Evolutionary conservation across 371 early-diverging fungal genomes (phyloP).

Genomic region (Coemansia sp.): DNA sequence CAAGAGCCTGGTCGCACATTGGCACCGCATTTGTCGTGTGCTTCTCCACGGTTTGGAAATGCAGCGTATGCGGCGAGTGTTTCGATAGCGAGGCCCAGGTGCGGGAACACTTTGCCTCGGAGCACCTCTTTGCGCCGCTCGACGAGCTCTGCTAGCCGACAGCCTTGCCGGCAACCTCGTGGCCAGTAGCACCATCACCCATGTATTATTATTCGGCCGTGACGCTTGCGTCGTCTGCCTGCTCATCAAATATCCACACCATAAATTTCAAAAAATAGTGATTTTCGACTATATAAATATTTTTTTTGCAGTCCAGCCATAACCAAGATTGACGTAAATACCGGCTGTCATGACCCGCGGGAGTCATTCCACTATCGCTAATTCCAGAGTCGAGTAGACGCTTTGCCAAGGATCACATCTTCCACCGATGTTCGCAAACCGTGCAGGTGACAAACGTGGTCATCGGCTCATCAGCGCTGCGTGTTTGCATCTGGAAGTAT

Average conservation of each 20-base stretch:
- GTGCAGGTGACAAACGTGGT: conserved; percentile 92
- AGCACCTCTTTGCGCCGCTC: conserved; percentile 48
- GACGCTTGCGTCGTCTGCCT: too few species aligned
- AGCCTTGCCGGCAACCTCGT: not conserved
- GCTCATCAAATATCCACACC: too few species aligned
- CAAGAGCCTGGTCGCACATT: not conserved
- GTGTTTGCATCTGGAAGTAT: conserved; percentile 97
- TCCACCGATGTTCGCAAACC: conserved; percentile 85
- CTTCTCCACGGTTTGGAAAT: conserved; percentile 40
- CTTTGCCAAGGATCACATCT: conserved; percentile 46
- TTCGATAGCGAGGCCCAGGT: conserved; percentile 39
- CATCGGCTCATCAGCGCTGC: conserved; percentile 99
- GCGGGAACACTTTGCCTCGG: conserved; percentile 46
- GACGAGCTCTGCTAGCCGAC: conserved; percentile 32
- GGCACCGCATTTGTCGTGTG: conserved; percentile 1
- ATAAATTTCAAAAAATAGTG: too few species aligned
- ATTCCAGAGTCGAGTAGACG: too few species aligned
- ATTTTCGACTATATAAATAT: too few species aligned
- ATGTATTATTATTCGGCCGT: too few species aligned
- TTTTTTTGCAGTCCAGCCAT: too few species aligned
- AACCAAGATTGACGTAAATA: too few species aligned
- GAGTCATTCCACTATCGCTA: too few species aligned
- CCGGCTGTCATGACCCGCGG: too few species aligned
- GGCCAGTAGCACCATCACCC: not conserved
- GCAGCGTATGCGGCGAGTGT: conserved; percentile 46